These are phyloP conservation scores for Actinidia arguta DNA, from an alignment of 179 eudicot species.

Conservation along the genomic window DNA sequence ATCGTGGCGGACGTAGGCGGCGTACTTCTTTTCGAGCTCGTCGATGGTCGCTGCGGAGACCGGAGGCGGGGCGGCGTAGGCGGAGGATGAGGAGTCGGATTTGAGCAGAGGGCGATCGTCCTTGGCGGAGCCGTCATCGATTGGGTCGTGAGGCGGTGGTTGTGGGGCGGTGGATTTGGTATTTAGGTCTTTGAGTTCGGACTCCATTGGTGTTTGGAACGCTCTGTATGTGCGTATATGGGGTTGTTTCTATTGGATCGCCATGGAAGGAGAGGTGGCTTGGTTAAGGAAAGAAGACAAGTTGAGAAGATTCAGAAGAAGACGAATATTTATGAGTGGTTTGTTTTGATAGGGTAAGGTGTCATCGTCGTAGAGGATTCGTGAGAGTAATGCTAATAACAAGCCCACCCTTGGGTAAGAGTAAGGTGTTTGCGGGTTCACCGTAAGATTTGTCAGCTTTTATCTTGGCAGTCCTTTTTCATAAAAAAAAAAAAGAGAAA, in stretches of 20 bases:
- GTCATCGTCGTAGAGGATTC: neutral
- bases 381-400: neutral
- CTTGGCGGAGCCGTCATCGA: slow-evolving; percentile 35
- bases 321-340: neutral
- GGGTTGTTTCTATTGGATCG: neutral
- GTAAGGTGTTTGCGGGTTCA: neutral
- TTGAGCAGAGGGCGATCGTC: slow-evolving; percentile 69
- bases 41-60: slow-evolving; percentile 39
- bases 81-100: slow-evolving; percentile 29
- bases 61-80: slow-evolving; percentile 10
- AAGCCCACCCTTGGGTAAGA: neutral
- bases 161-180: slow-evolving; percentile 24
- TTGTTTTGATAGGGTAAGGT: neutral
- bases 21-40: slow-evolving; percentile 83
- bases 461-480: too few species aligned
- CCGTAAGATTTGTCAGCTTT: neutral
- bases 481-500: too few species aligned
- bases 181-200: slow-evolving; percentile 59
- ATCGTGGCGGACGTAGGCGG: slow-evolving; percentile 77
- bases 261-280: neutral
- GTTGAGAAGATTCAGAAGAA: neutral
- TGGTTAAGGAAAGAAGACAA: neutral
- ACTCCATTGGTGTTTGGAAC: slow-evolving; percentile 37
- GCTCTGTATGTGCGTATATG: neutral
- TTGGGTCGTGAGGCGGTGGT: slow-evolving; percentile 11